These are phyloP conservation scores for Zalaria sp. DNA, from an alignment of 2,329 filamentous ascomycete species.

Conservation along the genomic window DNA sequence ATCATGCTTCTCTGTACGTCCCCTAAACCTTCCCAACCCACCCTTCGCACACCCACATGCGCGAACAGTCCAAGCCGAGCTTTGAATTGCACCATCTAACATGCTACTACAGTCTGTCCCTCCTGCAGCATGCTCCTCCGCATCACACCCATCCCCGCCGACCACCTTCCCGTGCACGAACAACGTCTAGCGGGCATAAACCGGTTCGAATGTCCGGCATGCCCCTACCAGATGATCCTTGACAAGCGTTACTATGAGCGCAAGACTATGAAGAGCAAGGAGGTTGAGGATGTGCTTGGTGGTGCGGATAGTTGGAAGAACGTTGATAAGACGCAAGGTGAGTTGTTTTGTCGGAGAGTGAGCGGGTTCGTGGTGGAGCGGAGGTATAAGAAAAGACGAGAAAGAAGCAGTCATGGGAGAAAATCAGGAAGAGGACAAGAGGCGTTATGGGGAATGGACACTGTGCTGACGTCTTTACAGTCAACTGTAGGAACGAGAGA, in stretches of 20 bases:
- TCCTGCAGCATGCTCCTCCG: constrained; percentile 74
- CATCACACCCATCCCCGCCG: constrained; percentile 39
- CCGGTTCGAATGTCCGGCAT: constrained; percentile 88
- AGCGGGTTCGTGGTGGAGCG: neutral
- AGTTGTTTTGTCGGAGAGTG: constrained; percentile 9
- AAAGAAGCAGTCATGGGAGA: too few relatives aligned
- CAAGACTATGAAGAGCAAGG: constrained; percentile 65
- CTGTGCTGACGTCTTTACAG: constrained; percentile 23
- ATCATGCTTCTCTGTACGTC: too few relatives aligned
- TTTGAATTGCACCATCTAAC: too few relatives aligned
- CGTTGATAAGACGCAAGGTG: constrained; percentile 63
- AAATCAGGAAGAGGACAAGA: too few relatives aligned
- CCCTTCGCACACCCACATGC: too few relatives aligned
- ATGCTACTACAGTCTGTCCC: constrained; percentile 47
- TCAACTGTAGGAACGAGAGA: constrained; percentile 67
- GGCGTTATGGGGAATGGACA: too few relatives aligned
- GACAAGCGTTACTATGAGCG: constrained; percentile 70
- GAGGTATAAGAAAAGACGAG: neutral
- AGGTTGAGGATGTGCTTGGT: constrained; percentile 81
- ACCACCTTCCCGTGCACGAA: constrained; percentile 22
- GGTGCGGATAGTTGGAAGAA: constrained; percentile 83
- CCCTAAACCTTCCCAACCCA: too few relatives aligned
- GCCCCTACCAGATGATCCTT: constrained; percentile 80
- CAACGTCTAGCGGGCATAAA: constrained; percentile 38
- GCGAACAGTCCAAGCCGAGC: too few relatives aligned